These are phyloP conservation scores for Macrophomina tecta DNA, from an alignment of 2,329 filamentous ascomycete genomes.

Conservation along the genomic window DNA sequence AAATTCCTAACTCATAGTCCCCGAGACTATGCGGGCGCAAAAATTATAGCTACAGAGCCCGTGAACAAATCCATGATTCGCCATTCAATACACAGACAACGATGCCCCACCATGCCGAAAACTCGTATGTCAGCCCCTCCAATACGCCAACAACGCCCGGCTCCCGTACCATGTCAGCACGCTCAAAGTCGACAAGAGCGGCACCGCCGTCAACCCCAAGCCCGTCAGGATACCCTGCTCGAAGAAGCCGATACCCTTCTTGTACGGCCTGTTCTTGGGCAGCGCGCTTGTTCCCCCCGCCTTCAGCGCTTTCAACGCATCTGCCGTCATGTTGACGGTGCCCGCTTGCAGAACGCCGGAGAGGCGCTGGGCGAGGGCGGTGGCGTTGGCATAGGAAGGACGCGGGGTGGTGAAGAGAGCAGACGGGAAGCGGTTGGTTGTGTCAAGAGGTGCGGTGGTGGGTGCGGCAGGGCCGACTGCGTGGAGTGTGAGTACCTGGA, in stretches of 20 bases:
- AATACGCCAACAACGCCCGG: not conserved
- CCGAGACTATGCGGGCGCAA: too few relatives aligned
- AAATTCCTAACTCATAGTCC: too few relatives aligned
- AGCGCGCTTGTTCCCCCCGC: conserved; percentile 34
- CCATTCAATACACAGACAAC: not conserved
- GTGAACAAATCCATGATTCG: too few relatives aligned
- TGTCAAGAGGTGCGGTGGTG: conserved; percentile 35
- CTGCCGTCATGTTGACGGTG: not conserved
- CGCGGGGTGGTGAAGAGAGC: conserved; percentile 53
- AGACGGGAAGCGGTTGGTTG: conserved; percentile 47
- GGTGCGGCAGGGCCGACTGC: conserved; percentile 48
- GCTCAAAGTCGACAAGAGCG: conserved; percentile 39
- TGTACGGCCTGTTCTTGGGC: conserved; percentile 41
- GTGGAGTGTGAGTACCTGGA: conserved; percentile 13
- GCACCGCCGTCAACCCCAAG: conserved; percentile 42
- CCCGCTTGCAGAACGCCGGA: conserved; percentile 23
- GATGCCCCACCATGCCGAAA: too few relatives aligned
- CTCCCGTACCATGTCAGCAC: conserved; percentile 37
- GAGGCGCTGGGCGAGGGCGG: conserved; percentile 23
- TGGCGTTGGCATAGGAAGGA: conserved; percentile 47
- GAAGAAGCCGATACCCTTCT: conserved; percentile 46
- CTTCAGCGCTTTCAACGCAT: conserved; percentile 32
- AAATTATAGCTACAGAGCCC: too few relatives aligned
- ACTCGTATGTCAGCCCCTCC: not conserved
- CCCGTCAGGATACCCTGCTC: conserved; percentile 47